Evolutionary conservation across 805 yeast genomes (phyloP), one percentile per base, ranked within the genome.

Genomic region (Tetrapisispora fleetii): DNA sequence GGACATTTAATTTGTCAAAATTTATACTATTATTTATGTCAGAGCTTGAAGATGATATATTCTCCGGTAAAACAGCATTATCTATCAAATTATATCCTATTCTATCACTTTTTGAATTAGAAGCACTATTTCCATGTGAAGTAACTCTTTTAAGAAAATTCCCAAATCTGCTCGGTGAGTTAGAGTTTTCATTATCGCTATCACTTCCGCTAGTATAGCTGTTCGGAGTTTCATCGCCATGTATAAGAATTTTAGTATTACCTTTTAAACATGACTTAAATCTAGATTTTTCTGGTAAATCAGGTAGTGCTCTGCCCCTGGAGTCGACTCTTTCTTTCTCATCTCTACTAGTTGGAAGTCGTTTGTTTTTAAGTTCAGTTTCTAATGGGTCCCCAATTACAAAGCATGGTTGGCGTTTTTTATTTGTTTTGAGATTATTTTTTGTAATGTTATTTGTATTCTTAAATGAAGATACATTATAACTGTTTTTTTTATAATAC

Each of bases 281-380:
- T 33, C 66, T 70, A 2, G 81, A 72, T 43, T 49, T 57, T 22
- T 58, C 59, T 2, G 81, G 81, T 56, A 77, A 81, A 4, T 76
- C 63, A 2, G 82, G 83, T 9, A 78, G 63, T 7, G 73, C 74
- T 53, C 76, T 70, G 0, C 75, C 76, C 33, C 64, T 65, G 1
- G 57, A 64, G 49, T 75, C 50, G 3, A 48, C 37, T 33, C 49
- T 42, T 30, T 46, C 37, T 33, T 24, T 37, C 18, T 16, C 35
- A 11, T 13, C n/a, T 32, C 18, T 28, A 27, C 13, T 27, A 27
- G 22, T 28, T 24, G 11, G 22, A 13, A 11, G 9, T 36, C 22
- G 24, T 22, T 44, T 18, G 37, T n/a, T 37, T 5, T 28, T 27
- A 6, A 13, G 19, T 2, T 28, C 28, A n/a, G 36, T 13, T 22